Percentiles rank a stretch among this genome's conserved stretches.
These are phyloP conservation scores for Aspergillus sp. DNA, from an alignment of 2,329 filamentous ascomycete species.

Conservation along the genomic window DNA sequence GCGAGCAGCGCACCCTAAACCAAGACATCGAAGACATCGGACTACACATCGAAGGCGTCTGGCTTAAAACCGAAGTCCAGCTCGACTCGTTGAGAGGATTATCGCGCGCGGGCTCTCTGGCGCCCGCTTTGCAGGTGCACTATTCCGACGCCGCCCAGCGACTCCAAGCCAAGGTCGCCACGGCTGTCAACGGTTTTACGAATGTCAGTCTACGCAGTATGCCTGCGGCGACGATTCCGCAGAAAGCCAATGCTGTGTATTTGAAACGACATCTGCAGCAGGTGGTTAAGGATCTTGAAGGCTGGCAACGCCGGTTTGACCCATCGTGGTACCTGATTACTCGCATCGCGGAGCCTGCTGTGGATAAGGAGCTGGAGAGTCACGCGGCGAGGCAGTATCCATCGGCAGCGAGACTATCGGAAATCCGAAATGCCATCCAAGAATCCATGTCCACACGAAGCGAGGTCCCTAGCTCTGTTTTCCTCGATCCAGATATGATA, in stretches of 20 bases:
- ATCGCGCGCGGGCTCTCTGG: conserved; percentile 9
- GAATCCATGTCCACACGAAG: neutral
- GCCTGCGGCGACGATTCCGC: neutral
- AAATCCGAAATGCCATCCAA: neutral
- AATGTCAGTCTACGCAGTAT: neutral
- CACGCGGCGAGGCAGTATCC: neutral
- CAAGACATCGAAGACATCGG: neutral
- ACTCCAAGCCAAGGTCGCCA: neutral
- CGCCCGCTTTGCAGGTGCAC: conserved; percentile 5
- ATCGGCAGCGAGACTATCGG: neutral
- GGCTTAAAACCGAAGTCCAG: conserved; percentile 14
- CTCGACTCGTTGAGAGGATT: conserved; percentile 14
- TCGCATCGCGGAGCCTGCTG: conserved; percentile 9
- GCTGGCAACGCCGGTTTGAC: conserved; percentile 24
- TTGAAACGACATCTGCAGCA: neutral
- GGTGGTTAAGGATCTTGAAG: conserved; percentile 20
- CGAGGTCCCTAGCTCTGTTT: neutral
- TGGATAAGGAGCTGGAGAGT: conserved; percentile 17
- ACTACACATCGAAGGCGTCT: conserved; percentile 2
- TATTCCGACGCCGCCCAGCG: conserved; percentile 3
- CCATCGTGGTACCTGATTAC: conserved; percentile 28
- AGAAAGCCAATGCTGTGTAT: conserved; percentile 1
- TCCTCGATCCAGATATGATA: neutral
- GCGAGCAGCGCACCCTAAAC: neutral
- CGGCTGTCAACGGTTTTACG: neutral